Base-by-base conservation (phyloP, 768 basidiomycete genomes). In the Dacryopinax spathularia region DNA sequence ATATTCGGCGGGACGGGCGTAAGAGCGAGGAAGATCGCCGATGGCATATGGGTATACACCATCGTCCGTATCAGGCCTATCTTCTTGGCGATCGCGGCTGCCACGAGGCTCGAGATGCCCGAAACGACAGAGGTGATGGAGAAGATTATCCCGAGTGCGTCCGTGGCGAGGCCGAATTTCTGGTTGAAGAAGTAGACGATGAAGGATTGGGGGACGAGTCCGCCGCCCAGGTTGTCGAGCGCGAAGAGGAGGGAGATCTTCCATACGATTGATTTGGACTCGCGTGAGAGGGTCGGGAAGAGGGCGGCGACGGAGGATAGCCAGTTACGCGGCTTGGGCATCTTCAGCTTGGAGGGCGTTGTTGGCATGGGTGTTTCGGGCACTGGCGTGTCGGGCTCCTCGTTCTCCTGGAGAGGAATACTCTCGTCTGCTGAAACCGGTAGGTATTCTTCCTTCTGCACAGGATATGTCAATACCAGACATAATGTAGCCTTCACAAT, bases 191-290 rank as follows among this genome's bases (percentile, higher is more conserved):
- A 71, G 62, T 69, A 71, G 10, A 66, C 65, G 16, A 68, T 69
- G 20, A 71, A 39, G 4, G 69, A 64, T 33, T 65, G 65, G 34
- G 62, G 59, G 20, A 69, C 68, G 66, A 70, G 69, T 9, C 70
- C 69, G 56, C 69, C 70, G 25, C 67, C 69, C 4, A 71, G 62
- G 10, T 65, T 65, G 44, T 70, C 69, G 62, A 70, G 68, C 13
- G 65, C 60, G 27, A 71, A 65, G 5, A 70, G 56, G 7, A 66
- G 64, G 63, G 68, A 70, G 29, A 71, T 65, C 61, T 68, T 69
- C 67, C 43, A 70, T 65, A 71, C 68, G 37, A 67, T 66, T 13
- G 60, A 63, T 15, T 65, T 62, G 2, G 70, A 70, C 18, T 56
- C 33, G 1, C 44, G 64, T 15, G 69, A 70, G 34, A 71, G 27